Percentiles rank a stretch among this genome's conserved stretches.
Conservation (phyloP, 495 filamentous ascomycete species). For the Hypomontagnella monticulosa region DNA sequence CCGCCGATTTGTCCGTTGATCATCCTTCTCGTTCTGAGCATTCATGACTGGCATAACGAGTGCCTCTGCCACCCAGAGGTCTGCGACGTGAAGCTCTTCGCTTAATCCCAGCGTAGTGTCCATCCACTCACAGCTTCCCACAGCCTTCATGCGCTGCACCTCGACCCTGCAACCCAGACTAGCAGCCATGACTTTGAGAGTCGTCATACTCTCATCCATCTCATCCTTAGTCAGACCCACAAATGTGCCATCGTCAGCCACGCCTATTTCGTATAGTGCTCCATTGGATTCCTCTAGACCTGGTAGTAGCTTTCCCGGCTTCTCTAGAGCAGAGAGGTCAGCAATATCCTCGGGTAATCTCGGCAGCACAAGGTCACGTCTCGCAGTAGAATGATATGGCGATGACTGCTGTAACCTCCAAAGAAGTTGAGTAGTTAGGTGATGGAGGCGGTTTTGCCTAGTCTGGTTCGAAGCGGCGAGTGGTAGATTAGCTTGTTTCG, state of each 20-base stretch:
- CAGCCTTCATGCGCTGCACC: slow-evolving; percentile 81
- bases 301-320: slow-evolving; percentile 72
- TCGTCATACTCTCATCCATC: slow-evolving; percentile 86
- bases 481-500: slow-evolving; percentile 43
- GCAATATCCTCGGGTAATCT: slow-evolving; percentile 70
- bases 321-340: slow-evolving; percentile 62
- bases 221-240: slow-evolving; percentile 91
- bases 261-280: slow-evolving; percentile 95
- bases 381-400: slow-evolving; percentile 82
- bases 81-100: slow-evolving; percentile 52
- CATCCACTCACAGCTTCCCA: slow-evolving; percentile 86
- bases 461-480: slow-evolving; percentile 63
- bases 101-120: slow-evolving; percentile 48
- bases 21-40: slow-evolving; percentile 17
- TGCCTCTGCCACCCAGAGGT: slow-evolving; percentile 91
- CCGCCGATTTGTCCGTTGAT: slow-evolving; percentile 11
- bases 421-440: slow-evolving; percentile 91
- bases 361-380: slow-evolving; percentile 72
- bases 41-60: slow-evolving; percentile 55
- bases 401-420: slow-evolving; percentile 97
- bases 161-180: slow-evolving; percentile 91
- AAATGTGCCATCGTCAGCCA: slow-evolving; percentile 92
- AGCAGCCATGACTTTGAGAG: slow-evolving; percentile 86
- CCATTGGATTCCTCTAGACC: slow-evolving; percentile 93
- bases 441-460: slow-evolving; percentile 84